Base-by-base conservation (phyloP, 164 flowering plant species). In the Protea cynaroides region DNA sequence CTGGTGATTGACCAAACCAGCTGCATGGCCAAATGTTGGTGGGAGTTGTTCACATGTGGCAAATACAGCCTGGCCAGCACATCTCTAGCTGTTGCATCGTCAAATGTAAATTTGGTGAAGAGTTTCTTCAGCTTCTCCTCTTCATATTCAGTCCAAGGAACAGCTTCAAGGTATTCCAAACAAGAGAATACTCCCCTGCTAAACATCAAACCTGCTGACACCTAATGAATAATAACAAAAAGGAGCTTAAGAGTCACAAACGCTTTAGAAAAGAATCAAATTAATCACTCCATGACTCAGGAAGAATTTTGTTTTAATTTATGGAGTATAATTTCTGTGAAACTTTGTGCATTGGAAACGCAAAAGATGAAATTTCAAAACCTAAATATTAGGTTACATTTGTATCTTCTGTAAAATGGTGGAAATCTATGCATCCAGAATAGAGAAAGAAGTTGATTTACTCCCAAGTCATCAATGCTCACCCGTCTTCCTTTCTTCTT, bases 131-230 rank as follows among this genome's bases (percentile, higher is more conserved):
- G 78, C 73, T 85, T 89, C 69, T 90, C 93, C 74, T 92, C 96
- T 75, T 92, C 98, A 67, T 82, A 86, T 73, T 89, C 98, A 19
- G 80, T 81, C 96, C 96, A 92, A 63, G 98, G 96, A 64, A 92
- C 93, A 67, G 96, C 98, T 66, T 89, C 96, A 8, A 89, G 81
- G 75, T 89, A 92, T 57, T 80, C 80, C 64, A 92, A 77, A 75
- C 98, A 92, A 36, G 85, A 79, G 21, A 67, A 66, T 64, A 92
- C 78, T 44, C 88, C 86, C 71, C 72, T 78, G n/a, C 61, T 74
- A 76, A 92, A 92, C 84, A 73, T 80, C 70, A 92, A 86, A 59
- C 84, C 74, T 21, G 86, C 86, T 59, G 95, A 78, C 34, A 86
- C 95, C 96, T 92, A 64, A 65, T 46, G 17, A 8, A 14, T 13